These are phyloP conservation scores for Crithidia fasciculata DNA, from an alignment of 208 protist species.

Conservation along the genomic window DNA sequence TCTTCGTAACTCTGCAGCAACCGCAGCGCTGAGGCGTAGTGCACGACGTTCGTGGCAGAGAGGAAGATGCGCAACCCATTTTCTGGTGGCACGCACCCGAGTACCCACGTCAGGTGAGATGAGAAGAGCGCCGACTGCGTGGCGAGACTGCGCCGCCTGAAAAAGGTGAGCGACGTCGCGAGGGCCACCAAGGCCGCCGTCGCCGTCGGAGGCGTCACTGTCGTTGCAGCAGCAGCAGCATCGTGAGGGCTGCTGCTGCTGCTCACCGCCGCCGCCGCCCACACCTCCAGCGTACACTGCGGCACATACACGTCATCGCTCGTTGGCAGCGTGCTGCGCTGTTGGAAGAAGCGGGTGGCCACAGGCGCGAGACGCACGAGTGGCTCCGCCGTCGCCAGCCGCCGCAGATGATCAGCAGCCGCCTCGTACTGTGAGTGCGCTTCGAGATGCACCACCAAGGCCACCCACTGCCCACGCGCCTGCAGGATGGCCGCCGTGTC, in stretches of 20 bases:
- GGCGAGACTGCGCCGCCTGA: slow-evolving; percentile 18
- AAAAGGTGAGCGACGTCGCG: slow-evolving; percentile 27
- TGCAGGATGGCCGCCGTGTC: slow-evolving; percentile 42
- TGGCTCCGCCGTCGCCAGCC: slow-evolving; percentile 8
- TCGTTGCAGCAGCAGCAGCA: no score
- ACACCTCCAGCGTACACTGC: slow-evolving; percentile 8
- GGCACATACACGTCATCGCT: slow-evolving; percentile 13
- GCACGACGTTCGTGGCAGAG: slow-evolving; percentile 13
- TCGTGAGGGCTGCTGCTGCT: no score
- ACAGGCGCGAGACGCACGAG: neutral
- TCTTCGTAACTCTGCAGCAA: slow-evolving; percentile 16
- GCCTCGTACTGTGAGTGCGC: slow-evolving; percentile 21
- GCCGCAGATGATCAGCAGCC: slow-evolving; percentile 26
- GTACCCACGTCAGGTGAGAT: slow-evolving; percentile 27
- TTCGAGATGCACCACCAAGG: slow-evolving; percentile 46
- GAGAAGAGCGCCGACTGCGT: slow-evolving; percentile 13
- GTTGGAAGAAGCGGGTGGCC: slow-evolving; percentile 12
- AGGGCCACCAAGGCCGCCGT: slow-evolving; percentile 1
- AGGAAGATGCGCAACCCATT: slow-evolving; percentile 25
- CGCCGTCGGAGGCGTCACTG: neutral
- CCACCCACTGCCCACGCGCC: slow-evolving; percentile 58
- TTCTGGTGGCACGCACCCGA: slow-evolving; percentile 16
- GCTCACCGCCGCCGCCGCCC: neutral
- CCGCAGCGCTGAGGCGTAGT: slow-evolving; percentile 16
- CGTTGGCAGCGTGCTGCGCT: neutral